phyloP scores from a whole-genome alignment of 345 rosid genomes.

The Syzygium oleosum region DNA sequence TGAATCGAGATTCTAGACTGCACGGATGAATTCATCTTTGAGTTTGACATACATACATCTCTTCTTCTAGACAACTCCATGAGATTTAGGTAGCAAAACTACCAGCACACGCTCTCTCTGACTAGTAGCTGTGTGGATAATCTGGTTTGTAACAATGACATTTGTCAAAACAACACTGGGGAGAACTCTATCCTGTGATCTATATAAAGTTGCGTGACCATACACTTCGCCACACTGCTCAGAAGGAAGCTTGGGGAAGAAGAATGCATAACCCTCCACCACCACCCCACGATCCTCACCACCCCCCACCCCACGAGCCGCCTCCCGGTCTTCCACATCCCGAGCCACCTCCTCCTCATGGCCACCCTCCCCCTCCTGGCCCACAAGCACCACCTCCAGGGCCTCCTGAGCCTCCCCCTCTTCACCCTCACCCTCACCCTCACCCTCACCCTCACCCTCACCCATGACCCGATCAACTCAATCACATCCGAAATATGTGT shows the following conservation, averaged over 20 bases:
- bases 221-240: background rate
- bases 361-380: constrained; percentile 1
- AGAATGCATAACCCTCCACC: constrained; percentile 14
- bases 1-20: background rate
- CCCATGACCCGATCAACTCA: background rate
- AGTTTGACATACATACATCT: background rate
- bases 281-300: constrained; percentile 8
- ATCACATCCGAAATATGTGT: background rate
- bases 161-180: background rate
- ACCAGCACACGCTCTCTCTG: background rate
- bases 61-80: constrained; percentile 1
- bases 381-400: constrained; percentile 9
- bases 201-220: background rate
- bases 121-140: background rate
- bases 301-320: constrained; percentile 5
- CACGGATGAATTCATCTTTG: background rate
- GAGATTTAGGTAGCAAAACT: background rate
- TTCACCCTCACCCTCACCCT: background rate
- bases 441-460: constrained; percentile 4
- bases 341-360: constrained; percentile 11
- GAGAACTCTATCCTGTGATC: background rate
- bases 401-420: constrained; percentile 10
- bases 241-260: background rate
- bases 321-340: constrained; percentile 14
- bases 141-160: background rate